These are phyloP conservation scores for Schizonepeta tenuifolia DNA, from an alignment of 257 asterid species.

Conservation along the genomic window DNA sequence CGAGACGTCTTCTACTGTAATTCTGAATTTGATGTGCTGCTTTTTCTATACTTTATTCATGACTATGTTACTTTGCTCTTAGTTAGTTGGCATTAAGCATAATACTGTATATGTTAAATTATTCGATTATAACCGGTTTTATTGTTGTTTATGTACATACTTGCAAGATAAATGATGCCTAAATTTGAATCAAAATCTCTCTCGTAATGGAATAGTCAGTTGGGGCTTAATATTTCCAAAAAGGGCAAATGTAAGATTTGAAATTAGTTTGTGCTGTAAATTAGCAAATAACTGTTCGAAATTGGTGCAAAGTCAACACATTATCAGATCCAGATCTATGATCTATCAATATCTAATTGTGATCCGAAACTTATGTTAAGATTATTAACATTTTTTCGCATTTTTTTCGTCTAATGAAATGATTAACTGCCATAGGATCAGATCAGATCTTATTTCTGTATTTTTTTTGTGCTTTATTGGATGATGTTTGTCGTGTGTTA, in stretches of 20 bases:
- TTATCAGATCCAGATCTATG: conserved; percentile 27
- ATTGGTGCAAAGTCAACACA: not conserved
- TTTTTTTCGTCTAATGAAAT: not conserved
- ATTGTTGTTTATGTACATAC: too few relatives aligned
- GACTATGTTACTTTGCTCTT: conserved; percentile 15
- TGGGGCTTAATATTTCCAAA: too few relatives aligned
- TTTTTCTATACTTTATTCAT: not conserved
- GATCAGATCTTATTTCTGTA: not conserved
- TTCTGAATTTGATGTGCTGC: conserved; percentile 22
- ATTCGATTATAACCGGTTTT: too few relatives aligned
- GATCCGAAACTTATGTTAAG: not conserved
- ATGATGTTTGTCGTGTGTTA: not conserved
- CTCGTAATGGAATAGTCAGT: too few relatives aligned
- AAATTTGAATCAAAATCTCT: too few relatives aligned
- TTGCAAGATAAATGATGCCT: too few relatives aligned
- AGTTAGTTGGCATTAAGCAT: not conserved
- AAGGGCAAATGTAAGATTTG: not conserved
- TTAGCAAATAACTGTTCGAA: not conserved
- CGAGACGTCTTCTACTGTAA: conserved; percentile 8
- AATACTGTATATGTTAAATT: not conserved
- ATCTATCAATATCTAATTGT: not conserved
- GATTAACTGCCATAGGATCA: not conserved
- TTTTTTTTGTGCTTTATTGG: not conserved
- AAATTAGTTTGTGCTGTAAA: not conserved
- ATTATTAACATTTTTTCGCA: not conserved